phyloP scores from a whole-genome alignment of 345 rosid genomes.

The Eucalyptus marginata region DNA sequence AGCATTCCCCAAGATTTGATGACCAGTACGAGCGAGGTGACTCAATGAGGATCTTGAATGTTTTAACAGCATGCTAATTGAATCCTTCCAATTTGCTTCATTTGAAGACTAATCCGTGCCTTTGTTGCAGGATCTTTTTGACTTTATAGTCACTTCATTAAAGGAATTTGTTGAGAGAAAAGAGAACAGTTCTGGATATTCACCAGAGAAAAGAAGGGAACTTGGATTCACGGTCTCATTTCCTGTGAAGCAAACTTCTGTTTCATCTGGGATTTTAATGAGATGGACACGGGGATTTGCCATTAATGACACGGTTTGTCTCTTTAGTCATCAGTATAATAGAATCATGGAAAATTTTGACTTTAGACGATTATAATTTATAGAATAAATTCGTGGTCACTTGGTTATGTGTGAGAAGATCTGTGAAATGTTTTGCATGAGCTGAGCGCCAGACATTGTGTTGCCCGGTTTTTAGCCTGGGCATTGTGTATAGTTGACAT shows the following conservation, averaged over 20 bases:
- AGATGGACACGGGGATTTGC: constrained; percentile 87
- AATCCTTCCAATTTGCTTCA: background rate
- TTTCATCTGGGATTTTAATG: constrained; percentile 54
- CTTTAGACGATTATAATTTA: background rate
- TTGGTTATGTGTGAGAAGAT: background rate
- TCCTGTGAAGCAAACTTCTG: constrained; percentile 73
- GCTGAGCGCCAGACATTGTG: background rate
- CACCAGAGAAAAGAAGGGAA: constrained; percentile 28
- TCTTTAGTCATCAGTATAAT: background rate
- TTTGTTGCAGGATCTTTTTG: constrained; percentile 64
- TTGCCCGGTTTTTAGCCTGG: background rate
- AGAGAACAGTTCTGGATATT: constrained; percentile 26
- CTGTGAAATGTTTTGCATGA: background rate
- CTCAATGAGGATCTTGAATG: background rate
- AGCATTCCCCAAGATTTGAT: constrained; percentile 63
- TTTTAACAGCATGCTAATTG: background rate
- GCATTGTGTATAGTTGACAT: background rate
- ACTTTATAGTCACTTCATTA: constrained; percentile 58
- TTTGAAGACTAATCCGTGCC: background rate
- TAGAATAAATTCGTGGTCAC: background rate
- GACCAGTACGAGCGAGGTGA: constrained; percentile 73
- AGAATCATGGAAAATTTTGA: background rate
- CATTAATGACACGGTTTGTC: constrained; percentile 70
- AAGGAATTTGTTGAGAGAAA: constrained; percentile 64
- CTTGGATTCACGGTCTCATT: constrained; percentile 89